Evolutionary conservation across 2,329 filamentous ascomycete genomes (phyloP).

Genomic region (Fusarium multiceps): DNA sequence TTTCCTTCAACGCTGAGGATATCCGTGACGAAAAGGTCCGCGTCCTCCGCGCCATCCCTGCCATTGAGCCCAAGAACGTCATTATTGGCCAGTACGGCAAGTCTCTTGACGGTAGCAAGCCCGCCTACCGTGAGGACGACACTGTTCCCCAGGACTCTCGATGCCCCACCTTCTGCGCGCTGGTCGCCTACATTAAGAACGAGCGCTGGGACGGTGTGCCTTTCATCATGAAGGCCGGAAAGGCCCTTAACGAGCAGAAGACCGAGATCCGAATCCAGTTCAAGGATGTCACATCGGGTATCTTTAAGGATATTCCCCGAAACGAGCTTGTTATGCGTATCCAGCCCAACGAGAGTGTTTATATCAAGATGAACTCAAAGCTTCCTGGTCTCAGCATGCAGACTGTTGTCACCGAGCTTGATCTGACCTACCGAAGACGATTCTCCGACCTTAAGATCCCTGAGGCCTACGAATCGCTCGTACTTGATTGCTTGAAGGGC

Average conservation of each 20-base stretch:
- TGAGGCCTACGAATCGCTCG: conserved; percentile 97
- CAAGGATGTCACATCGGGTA: conserved; percentile 98
- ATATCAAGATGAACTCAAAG: conserved; percentile 99
- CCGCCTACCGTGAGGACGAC: conserved; percentile 97
- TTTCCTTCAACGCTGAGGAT: conserved; percentile 97
- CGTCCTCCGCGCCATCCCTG: conserved; percentile 90
- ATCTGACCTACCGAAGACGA: conserved; percentile 95
- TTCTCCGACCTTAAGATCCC: conserved; percentile 99
- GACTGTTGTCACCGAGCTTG: conserved; percentile 97
- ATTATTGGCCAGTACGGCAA: conserved; percentile 99
- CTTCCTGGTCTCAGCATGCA: conserved; percentile 98
- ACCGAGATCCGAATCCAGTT: conserved; percentile 99
- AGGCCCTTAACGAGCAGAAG: conserved; percentile 99
- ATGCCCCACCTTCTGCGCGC: conserved; percentile 97
- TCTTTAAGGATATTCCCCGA: conserved; percentile 99
- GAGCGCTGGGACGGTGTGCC: conserved; percentile 99
- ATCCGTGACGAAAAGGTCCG: conserved; percentile 99
- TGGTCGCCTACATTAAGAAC: conserved; percentile 99
- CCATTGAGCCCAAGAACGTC: conserved; percentile 99
- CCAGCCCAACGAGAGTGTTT: conserved; percentile 98
- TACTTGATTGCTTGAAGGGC: conserved; percentile 96
- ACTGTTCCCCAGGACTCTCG: conserved; percentile 97
- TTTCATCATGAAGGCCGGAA: conserved; percentile 99
- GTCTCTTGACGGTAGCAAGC: conserved; percentile 95
- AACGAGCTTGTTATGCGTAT: conserved; percentile 99